Evolutionary conservation across 805 yeast species (phyloP).

Genomic region (Saccharomycopsis olivae): DNA sequence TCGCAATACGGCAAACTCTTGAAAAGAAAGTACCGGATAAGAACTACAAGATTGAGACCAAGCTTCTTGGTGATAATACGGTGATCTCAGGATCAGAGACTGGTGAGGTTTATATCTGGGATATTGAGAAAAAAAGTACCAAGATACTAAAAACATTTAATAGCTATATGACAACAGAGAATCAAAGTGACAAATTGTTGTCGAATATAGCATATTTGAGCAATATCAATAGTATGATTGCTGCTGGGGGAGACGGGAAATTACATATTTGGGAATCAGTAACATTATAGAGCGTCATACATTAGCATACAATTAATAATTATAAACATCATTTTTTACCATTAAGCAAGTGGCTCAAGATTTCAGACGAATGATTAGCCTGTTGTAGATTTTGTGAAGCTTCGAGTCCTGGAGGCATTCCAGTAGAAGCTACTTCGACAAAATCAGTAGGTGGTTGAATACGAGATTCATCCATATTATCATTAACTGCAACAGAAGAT

Average conservation of each 20-base stretch:
- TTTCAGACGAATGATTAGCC: conserved; percentile 58
- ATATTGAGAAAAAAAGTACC: neutral
- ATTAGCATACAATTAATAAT: too few relatives aligned
- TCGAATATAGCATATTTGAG: conserved; percentile 1
- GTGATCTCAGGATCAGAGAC: conserved; percentile 15
- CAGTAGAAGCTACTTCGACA: too few relatives aligned
- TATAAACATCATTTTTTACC: conserved; percentile 40
- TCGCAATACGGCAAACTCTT: neutral
- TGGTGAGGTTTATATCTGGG: conserved; percentile 17
- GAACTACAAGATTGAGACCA: conserved; percentile 4
- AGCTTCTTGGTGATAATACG: conserved; percentile 3
- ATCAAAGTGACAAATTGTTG: conserved; percentile 6
- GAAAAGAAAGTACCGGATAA: conserved; percentile 5
- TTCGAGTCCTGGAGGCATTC: too few relatives aligned
- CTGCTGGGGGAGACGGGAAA: conserved; percentile 14
- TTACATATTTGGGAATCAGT: conserved; percentile 13
- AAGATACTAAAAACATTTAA: conserved; percentile 13
- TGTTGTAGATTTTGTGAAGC: too few relatives aligned
- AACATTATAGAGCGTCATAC: neutral
- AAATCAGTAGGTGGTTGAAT: too few relatives aligned
- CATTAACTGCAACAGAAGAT: too few relatives aligned
- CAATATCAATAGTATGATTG: conserved; percentile 1
- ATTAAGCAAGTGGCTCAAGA: conserved; percentile 74
- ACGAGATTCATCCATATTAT: too few relatives aligned
- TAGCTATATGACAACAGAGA: conserved; percentile 11